Base-by-base conservation (phyloP, 768 basidiomycete species). In the Antrodiella citrinella region DNA sequence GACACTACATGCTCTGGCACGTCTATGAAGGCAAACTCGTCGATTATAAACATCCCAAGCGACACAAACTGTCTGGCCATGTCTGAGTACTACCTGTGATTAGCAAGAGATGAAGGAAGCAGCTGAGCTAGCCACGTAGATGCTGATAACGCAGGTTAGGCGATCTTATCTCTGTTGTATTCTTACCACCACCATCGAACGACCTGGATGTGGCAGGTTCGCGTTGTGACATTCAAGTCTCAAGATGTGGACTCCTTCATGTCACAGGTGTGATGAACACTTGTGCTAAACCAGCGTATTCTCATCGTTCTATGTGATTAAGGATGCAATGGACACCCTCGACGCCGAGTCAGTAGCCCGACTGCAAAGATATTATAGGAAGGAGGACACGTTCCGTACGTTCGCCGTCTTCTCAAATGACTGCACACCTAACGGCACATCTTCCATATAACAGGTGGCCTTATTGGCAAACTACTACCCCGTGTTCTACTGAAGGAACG, bases 31-130 rank as follows among this genome's bases (percentile, higher is more conserved):
- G 75, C 72, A 58, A 92, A 87, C 54, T 84, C 75, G 65, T 96
- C 92, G 58, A 94, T 77, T 59, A 96, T 93, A 70, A 94, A 94
- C 79, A 92, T 81, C 4, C 91, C 92, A 22, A 92, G 70, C n/a
- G 83, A 80, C 18, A 77, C 79, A 44, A 90, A 82, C 38, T 65
- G 55, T 24, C 61, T 44, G 42, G 42, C n/a, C 11, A 13, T 41
- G 10, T 38, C 35, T 38, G 35, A n/a, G n/a, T n/a, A n/a, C n/a
- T n/a, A n/a, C n/a, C n/a, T n/a, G n/a, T n/a, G n/a, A n/a, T n/a
- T n/a, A n/a, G n/a, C n/a, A n/a, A n/a, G n/a, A n/a, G n/a, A n/a
- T n/a, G n/a, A n/a, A n/a, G n/a, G n/a, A n/a, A n/a, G n/a, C n/a
- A n/a, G n/a, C n/a, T n/a, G n/a, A n/a, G n/a, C n/a, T n/a, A n/a